Evolutionary conservation across 2,329 filamentous ascomycete genomes (phyloP), one percentile per base, ranked within the genome.

Genomic region (Cytospora leucostoma): DNA sequence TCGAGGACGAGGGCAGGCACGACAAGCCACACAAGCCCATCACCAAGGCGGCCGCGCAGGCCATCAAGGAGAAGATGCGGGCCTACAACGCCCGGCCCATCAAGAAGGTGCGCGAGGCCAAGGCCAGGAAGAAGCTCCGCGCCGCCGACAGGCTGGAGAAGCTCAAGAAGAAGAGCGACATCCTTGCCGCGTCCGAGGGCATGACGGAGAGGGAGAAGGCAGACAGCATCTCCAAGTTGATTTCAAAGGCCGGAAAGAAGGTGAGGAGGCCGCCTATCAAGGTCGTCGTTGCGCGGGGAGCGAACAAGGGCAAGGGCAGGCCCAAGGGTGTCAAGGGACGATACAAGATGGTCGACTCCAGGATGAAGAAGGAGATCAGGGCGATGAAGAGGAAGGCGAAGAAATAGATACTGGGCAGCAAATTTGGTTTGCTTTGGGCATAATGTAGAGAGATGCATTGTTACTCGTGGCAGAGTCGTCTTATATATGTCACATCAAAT

Each of bases 21-120:
- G 92, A 93, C 76, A 92, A 89, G 74, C 85, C 85, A 1, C 88
- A 95, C 67, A 90, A 92, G 64, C 96, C 95, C n/a, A 94, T 96
- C 71, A 93, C 89, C 57, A 95, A 95, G 70, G 92, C 92, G 38
- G 96, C 91, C 0, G 93, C 94, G 0, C 83, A 86, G 15, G 95
- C 95, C 2, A 97, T 99, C 80, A 93, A 95, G 76, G 94, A 97
- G 73, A 99, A 99, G 79, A 75, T 91, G 73, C 90, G 94, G 37
- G 93, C 95, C 0, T 85, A 96, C 70, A 98, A 99, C 74, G 95
- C 94, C 8, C 88, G 95, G 37, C 95, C 95, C 0, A 98, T 98
- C 85, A 99, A 99, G 84, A 99, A 99, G 82, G 95, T 99, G 37
- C 90, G 91, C 70, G 95, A 99, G 78, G 95, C 95, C 32, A 93